Evolutionary conservation across 441 rosid species (phyloP), one percentile per base, ranked within the genome.

Genomic region (Arabidopsis lyrata): DNA sequence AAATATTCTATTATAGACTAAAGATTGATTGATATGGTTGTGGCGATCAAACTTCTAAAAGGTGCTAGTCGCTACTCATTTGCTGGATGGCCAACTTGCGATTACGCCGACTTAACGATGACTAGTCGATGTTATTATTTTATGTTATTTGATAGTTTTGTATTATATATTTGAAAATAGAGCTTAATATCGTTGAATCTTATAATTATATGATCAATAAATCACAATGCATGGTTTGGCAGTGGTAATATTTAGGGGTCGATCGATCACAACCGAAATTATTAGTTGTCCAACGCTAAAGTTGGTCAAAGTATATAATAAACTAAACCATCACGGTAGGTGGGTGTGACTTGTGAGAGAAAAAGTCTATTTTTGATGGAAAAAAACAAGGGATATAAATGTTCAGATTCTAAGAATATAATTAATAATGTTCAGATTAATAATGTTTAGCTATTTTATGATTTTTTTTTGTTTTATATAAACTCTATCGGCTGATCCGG

Each of bases 11-110:
- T 39, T 55, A 34, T 15, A n/a, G 29, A 62, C 12, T 38, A 63
- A 22, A 14, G 16, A 54, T n/a, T 18, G 38, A 44, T 20, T 38
- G 35, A 39, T 61, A 35, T 49, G 6, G 5, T 61, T 69, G 35
- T 44, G 12, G 15, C 65, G n/a, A 22, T 20, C 31, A 50, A 50
- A 50, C 4, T 48, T 59, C 20, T 49, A 41, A 7, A 49, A 61
- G 36, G 52, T 61, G 54, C 34, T 42, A 24, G 65, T 56, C 42
- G 18, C 29, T 35, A 24, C 22, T 58, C 54, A 50, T 74, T 39
- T 49, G 67, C 62, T 66, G 48, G 55, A 18, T 49, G 45, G 41
- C 53, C 53, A 49, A 58, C 13, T 44, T 8, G 76, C 13, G 35
- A 63, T 53, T 22, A 64, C 8, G 35, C 32, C 49, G 52, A 56